Evolutionary conservation across 306 rosid genomes (phyloP), one percentile per base, ranked within the genome.

Genomic region (Ziziphus jujuba): DNA sequence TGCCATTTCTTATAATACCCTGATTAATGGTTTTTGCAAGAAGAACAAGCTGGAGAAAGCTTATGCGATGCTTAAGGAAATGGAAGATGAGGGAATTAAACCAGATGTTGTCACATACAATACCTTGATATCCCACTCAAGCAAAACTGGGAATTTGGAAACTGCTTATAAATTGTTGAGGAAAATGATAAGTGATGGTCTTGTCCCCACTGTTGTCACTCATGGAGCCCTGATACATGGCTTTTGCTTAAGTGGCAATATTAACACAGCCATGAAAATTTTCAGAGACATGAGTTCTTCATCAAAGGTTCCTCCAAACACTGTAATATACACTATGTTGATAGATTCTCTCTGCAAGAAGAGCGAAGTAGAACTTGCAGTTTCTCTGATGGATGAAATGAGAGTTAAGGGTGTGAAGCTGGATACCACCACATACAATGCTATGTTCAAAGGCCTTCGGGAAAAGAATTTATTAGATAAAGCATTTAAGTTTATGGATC

Each of bases 41-140:
- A 80, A 76, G 84, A 87, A 85, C 49, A 89, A 82, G 72, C 63
- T 68, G 56, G 84, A 84, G 23, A 59, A 66, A 77, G 89, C 85
- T 56, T 58, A 79, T 72, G 84, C 85, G 77, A 60, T 73, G 83
- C 75, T 85, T 35, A 50, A 78, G 28, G 87, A 87, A 77, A 87
- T 92, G 96, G 95, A 91, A 71, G 43, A 65, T 55, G 54, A 56
- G 55, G 85, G 87, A 70, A 65, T 82, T 40, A 89, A 82, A 76
- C 87, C 91, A 3, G 92, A 92, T 59, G 74, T 21, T n/a, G 66
- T 85, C 52, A 89, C 98, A 5, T 92, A 89, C 72, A 92, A 92
- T 79, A 85, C 87, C 19, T 47, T 92, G 78, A 79, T 92, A 69
- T 79, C 91, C 31, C 75, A 71, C 76, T 83, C 84, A 2, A 65